Percentiles rank a stretch among this genome's conserved stretches.
Evolutionary conservation across 2,329 filamentous ascomycete species (phyloP).

Genomic region (Xylaria hypoxylon): DNA sequence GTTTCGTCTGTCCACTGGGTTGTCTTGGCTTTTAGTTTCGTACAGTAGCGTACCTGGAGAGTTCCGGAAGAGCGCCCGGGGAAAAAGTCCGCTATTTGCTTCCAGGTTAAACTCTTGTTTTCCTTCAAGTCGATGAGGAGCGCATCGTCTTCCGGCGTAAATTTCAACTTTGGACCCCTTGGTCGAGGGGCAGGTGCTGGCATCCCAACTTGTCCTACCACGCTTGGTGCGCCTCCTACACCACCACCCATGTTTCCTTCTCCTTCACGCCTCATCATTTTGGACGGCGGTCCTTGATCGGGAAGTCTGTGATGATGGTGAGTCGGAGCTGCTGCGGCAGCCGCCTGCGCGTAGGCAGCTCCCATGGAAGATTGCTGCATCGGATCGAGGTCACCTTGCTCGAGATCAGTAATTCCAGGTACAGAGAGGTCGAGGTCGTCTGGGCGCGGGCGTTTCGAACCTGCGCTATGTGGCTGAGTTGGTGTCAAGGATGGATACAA

Average conservation of each 20-base stretch:
- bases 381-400: slow-evolving; percentile 66
- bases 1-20: slow-evolving; percentile 94
- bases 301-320: slow-evolving; percentile 88
- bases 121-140: slow-evolving; percentile 91
- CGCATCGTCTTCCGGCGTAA: slow-evolving; percentile 91
- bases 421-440: slow-evolving; percentile 70
- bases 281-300: slow-evolving; percentile 75
- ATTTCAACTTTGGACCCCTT: slow-evolving; percentile 90
- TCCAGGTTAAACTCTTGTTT: slow-evolving; percentile 95
- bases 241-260: slow-evolving; percentile 58
- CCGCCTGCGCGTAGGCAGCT: slow-evolving; percentile 62
- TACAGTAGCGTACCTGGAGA: slow-evolving; percentile 93
- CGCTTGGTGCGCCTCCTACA: slow-evolving; percentile 76
- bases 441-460: slow-evolving; percentile 65
- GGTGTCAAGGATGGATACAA: slow-evolving; percentile 64
- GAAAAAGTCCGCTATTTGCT: slow-evolving; percentile 97
- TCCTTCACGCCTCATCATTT: slow-evolving; percentile 72
- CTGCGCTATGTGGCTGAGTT: slow-evolving; percentile 50
- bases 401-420: slow-evolving; percentile 63
- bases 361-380: slow-evolving; percentile 67
- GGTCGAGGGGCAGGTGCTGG: slow-evolving; percentile 83
- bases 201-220: slow-evolving; percentile 90
- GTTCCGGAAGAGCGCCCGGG: slow-evolving; percentile 91
- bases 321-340: slow-evolving; percentile 61
- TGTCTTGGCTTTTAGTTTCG: slow-evolving; percentile 92